Percentiles rank a stretch among this genome's conserved stretches.
Conservation (phyloP, 2,329 filamentous ascomycete species). For the Ophiobolus disseminans region DNA sequence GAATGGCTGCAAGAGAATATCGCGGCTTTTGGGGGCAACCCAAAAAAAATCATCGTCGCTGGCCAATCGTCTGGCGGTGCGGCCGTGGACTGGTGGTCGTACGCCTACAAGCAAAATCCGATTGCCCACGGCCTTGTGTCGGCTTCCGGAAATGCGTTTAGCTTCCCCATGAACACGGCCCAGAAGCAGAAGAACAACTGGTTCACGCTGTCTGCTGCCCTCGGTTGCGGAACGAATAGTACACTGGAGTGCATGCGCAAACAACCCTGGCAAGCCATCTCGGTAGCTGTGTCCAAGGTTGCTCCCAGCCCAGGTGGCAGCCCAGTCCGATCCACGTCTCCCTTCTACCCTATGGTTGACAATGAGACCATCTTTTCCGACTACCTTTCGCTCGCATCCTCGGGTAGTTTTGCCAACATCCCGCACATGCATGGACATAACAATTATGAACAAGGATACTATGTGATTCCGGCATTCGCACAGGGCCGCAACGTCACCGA, state of each 20-base stretch:
- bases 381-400: conserved; percentile 21
- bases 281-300: conserved; percentile 15
- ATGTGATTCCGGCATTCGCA: conserved; percentile 24
- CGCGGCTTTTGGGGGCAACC: conserved; percentile 59
- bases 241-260: conserved; percentile 28
- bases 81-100: conserved; percentile 56
- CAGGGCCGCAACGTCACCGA: conserved; percentile 25
- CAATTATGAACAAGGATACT: conserved; percentile 29
- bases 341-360: conserved; percentile 27
- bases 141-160: conserved; percentile 33
- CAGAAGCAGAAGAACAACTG: conserved; percentile 23
- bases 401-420: conserved; percentile 18
- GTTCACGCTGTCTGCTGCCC: conserved; percentile 17
- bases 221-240: conserved; percentile 20
- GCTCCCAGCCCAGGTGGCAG: conserved; percentile 25
- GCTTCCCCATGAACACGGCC: conserved; percentile 23
- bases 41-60: conserved; percentile 52
- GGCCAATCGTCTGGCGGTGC: conserved; percentile 58
- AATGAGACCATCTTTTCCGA: conserved; percentile 27
- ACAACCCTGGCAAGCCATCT: conserved; percentile 15
- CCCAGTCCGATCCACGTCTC: conserved; percentile 20
- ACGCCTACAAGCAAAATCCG: conserved; percentile 55
- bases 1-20: conserved; percentile 63
- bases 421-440: conserved; percentile 29
- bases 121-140: conserved; percentile 57